These are phyloP conservation scores for Cyclanthera cordifolia DNA, from an alignment of 306 rosid species.

Conservation along the genomic window DNA sequence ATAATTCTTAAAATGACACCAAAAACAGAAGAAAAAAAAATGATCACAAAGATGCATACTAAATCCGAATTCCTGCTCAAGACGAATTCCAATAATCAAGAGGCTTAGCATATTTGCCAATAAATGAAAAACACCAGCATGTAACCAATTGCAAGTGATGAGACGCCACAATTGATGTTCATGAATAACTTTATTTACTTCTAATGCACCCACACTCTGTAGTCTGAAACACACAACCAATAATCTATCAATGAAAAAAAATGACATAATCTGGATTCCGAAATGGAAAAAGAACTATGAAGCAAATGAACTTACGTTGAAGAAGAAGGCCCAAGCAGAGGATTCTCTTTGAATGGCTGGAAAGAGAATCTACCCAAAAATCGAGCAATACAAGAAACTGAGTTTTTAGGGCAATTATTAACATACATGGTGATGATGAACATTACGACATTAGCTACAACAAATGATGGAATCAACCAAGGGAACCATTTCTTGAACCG, in stretches of 20 bases:
- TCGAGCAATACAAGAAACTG: conserved; percentile 54
- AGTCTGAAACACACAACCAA: conserved; percentile 52
- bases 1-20: background rate
- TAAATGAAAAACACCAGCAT: conserved; percentile 80
- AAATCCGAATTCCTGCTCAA: conserved; percentile 94
- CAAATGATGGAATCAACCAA: conserved; percentile 62
- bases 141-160: conserved; percentile 79
- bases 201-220: conserved; percentile 88
- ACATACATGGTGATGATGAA: conserved; percentile 73
- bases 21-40: conserved; percentile 1
- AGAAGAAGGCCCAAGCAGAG: conserved; percentile 90
- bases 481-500: conserved; percentile 59
- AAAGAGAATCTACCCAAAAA: conserved; percentile 74
- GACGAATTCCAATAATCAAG: conserved; percentile 80
- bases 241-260: too few species aligned
- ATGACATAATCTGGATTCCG: background rate
- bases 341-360: conserved; percentile 82
- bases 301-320: conserved; percentile 38
- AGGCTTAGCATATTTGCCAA: conserved; percentile 85
- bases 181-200: conserved; percentile 52
- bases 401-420: conserved; percentile 79
- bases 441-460: conserved; percentile 42
- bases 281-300: too few species aligned
- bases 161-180: conserved; percentile 87
- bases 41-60: conserved; percentile 34